Base-by-base conservation (phyloP, 2,329 filamentous ascomycete genomes). In the Monilinia fructigena region DNA sequence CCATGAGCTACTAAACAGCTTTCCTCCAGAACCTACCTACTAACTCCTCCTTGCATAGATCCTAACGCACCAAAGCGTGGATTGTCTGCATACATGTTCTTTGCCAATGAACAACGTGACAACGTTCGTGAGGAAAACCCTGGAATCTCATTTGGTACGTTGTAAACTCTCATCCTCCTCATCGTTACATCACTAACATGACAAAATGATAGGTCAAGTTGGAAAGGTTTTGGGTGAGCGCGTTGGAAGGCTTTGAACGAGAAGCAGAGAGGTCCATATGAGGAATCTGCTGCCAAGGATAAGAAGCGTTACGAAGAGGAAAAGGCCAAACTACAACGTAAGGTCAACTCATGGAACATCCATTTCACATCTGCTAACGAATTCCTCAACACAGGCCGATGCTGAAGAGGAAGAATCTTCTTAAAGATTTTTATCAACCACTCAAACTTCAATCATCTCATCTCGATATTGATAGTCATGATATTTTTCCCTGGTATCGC, bases 41-140 rank as follows among this genome's bases (percentile, higher is more conserved):
- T 38, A n/a, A 56, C 38, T 16, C 3, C 26, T 23, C 31, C 53
- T 23, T 26, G 31, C 0, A 26, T 96, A 95, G 92, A 89, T 83
- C 75, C 86, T 78, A 97, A 97, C 82, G 94, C 93, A 69, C 95
- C 95, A 80, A 99, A 98, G 93, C 93, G 95, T 82, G 95, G 94
- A 84, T 92, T 99, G 61, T 98, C 95, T 64, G 95, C 95, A 71
- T 99, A 99, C 88, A 99, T 99, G 95, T 98, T 98, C 90, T 99
- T 98, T 80, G 95, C 95, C 87, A 98, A 98, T 78, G 95, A 98
- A 82, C 92, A 97, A 83, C 93, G 95, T 75, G 94, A 98, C 79
- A 96, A 95, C 80, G 95, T 99, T 75, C 92, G 95, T 75, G 93
- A 97, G 79, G 94, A 98, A 82, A 98, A 98, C 86, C 94, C 94